Evolutionary conservation across 805 yeast species (phyloP).

Genomic region (Sugiyamaella lignohabitans): DNA sequence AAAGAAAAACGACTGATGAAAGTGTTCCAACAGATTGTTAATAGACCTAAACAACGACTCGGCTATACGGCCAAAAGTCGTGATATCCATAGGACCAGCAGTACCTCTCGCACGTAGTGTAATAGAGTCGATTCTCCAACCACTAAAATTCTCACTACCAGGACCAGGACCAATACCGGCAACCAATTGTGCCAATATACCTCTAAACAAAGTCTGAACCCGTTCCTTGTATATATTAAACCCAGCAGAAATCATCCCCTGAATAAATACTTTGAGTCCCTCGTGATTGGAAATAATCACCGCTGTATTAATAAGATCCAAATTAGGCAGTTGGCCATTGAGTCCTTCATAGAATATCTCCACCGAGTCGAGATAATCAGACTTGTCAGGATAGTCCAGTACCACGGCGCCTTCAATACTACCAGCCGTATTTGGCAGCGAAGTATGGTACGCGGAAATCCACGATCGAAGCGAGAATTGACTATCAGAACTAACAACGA

Average conservation of each 20-base stretch:
- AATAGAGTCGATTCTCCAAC: constrained; percentile 91
- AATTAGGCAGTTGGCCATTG: constrained; percentile 92
- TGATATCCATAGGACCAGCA: constrained; percentile 62
- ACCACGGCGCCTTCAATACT: constrained; percentile 86
- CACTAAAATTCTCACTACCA: constrained; percentile 89
- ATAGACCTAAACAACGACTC: constrained; percentile 86
- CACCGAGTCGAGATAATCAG: constrained; percentile 64
- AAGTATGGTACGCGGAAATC: constrained; percentile 90
- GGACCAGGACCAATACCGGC: constrained; percentile 60
- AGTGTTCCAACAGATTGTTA: constrained; percentile 87
- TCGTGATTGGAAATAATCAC: constrained; percentile 70
- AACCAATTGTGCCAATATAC: constrained; percentile 61
- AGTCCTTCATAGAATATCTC: constrained; percentile 81
- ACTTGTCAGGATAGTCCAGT: constrained; percentile 59
- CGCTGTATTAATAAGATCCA: constrained; percentile 81
- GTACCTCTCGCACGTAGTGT: constrained; percentile 66
- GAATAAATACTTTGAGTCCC: constrained; percentile 61
- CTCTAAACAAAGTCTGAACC: constrained; percentile 50
- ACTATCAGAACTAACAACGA: constrained; percentile 74
- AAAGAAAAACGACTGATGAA: constrained; percentile 95
- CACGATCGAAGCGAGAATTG: constrained; percentile 66
- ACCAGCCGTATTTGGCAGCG: constrained; percentile 85
- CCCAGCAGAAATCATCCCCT: constrained; percentile 32
- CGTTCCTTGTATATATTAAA: constrained; percentile 41
- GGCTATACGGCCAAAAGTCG: constrained; percentile 83